These are phyloP conservation scores for Blastobotrys americana DNA, from an alignment of 805 yeast species.

Conservation along the genomic window DNA sequence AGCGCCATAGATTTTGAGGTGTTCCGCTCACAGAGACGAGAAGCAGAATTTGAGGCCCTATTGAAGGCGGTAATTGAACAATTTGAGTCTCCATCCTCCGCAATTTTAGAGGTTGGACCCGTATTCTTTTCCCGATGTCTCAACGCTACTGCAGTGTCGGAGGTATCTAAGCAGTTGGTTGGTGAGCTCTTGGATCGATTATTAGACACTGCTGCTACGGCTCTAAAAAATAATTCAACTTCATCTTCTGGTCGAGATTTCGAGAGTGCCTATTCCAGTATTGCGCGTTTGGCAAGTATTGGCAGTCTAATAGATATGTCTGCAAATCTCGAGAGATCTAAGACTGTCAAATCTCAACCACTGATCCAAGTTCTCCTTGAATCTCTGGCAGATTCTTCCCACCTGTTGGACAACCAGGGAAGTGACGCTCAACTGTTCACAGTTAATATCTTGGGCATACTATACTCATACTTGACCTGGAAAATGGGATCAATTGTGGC, in stretches of 20 bases:
- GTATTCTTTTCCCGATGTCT: background rate
- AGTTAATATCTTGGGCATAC: slow-evolving; percentile 3
- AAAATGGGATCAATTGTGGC: slow-evolving; percentile 7
- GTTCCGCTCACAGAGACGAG: slow-evolving; percentile 17
- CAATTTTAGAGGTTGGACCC: background rate
- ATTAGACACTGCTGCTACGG: background rate
- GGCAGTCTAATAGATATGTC: background rate
- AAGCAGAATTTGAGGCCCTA: slow-evolving; percentile 21
- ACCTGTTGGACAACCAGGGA: background rate
- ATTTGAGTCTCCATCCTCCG: slow-evolving; percentile 2
- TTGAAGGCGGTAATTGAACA: slow-evolving; percentile 16
- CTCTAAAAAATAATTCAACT: background rate
- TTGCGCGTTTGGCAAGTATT: background rate
- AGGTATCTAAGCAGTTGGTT: background rate
- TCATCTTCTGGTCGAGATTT: background rate
- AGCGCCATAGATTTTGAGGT: slow-evolving; percentile 19
- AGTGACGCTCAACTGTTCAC: background rate
- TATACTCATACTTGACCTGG: slow-evolving; percentile 11
- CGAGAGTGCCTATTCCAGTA: background rate
- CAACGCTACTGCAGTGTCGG: background rate
- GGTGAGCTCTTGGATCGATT: background rate
- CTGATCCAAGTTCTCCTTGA: background rate
- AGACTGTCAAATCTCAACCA: background rate
- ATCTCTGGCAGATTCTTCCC: background rate
- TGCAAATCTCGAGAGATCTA: too few relatives aligned